phyloP scores from a whole-genome alignment of 106 monocot genomes.

The Platanthera zijinensis region DNA sequence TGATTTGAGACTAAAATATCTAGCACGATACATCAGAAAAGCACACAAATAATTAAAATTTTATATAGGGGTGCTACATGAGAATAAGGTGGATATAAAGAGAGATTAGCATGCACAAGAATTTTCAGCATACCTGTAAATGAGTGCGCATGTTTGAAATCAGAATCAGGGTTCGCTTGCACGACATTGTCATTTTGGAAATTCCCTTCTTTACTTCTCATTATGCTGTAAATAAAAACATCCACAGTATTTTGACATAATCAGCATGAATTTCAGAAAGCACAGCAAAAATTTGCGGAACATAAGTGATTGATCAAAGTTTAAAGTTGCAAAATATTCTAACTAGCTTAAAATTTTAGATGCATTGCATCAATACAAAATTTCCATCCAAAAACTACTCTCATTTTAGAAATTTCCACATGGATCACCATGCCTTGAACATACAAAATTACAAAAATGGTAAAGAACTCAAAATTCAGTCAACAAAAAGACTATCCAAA shows the following conservation, averaged over 20 bases:
- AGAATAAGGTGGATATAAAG: neutral
- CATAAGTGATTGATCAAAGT: neutral
- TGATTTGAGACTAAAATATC: too few species aligned
- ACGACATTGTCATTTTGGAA: neutral
- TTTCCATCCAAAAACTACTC: too few species aligned
- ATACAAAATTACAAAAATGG: neutral
- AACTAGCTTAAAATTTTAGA: neutral
- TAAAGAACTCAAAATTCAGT: neutral
- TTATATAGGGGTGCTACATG: neutral
- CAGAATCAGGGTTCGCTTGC: constrained; percentile 8
- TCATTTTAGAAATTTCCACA: neutral
- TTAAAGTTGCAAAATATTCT: neutral
- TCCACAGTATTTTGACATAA: neutral
- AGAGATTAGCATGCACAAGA: neutral
- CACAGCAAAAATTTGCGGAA: neutral
- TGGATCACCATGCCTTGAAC: neutral
- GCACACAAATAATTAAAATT: neutral
- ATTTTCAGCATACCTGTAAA: constrained; percentile 12
- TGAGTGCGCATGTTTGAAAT: neutral
- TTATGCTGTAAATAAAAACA: neutral
- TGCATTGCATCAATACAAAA: too few species aligned
- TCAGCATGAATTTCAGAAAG: neutral
- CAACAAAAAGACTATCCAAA: neutral
- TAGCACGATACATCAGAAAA: too few species aligned
- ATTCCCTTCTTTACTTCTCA: constrained; percentile 5